These are phyloP conservation scores for Talaromyces marneffei DNA, from an alignment of 2,329 filamentous ascomycete genomes.

Conservation along the genomic window DNA sequence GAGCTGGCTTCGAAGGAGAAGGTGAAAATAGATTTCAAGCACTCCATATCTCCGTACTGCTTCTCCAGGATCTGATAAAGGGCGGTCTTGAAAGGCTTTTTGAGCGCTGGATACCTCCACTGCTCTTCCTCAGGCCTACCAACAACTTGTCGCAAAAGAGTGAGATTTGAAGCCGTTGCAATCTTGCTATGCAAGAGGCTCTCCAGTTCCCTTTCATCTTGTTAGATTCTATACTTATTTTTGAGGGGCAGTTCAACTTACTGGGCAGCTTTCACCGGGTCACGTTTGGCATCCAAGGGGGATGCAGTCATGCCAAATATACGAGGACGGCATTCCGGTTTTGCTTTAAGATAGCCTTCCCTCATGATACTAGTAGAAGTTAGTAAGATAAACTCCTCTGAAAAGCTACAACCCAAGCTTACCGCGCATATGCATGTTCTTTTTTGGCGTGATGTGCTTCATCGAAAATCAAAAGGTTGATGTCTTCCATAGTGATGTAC, in stretches of 20 bases:
- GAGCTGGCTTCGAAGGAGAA: constrained; percentile 57
- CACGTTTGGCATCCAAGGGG: constrained; percentile 74
- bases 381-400: neutral
- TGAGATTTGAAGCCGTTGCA: constrained; percentile 63
- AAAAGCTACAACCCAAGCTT: constrained; percentile 11
- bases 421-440: constrained; percentile 78
- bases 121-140: constrained; percentile 56
- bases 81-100: constrained; percentile 54
- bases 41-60: constrained; percentile 47
- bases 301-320: constrained; percentile 97
- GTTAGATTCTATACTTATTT: constrained; percentile 11
- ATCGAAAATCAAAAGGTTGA: constrained; percentile 90
- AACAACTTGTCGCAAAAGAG: constrained; percentile 54
- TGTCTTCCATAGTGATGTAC: constrained; percentile 71
- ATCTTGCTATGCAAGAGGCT: constrained; percentile 73
- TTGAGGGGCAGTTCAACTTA: constrained; percentile 22
- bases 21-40: constrained; percentile 53
- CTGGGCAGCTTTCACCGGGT: constrained; percentile 63
- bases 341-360: constrained; percentile 64
- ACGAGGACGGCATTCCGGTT: constrained; percentile 54
- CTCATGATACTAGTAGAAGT: constrained; percentile 62
- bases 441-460: constrained; percentile 96
- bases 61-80: constrained; percentile 56
- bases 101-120: constrained; percentile 51
- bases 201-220: constrained; percentile 57